Evolutionary conservation across 164 flowering plant genomes (phyloP), one percentile per base, ranked within the genome.

Genomic region (Dillenia suffruticosa): DNA sequence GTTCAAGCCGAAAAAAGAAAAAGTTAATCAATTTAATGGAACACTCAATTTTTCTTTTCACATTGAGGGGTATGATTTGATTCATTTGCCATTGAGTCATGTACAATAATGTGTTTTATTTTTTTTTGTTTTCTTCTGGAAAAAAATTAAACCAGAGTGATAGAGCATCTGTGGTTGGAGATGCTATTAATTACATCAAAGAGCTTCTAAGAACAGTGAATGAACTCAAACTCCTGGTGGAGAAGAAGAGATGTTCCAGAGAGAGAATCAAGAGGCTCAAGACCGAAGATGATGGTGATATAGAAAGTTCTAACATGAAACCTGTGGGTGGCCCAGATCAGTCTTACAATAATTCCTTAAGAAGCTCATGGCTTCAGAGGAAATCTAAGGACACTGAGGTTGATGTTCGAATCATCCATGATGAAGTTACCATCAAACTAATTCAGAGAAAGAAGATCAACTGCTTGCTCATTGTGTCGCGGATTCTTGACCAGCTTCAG

Each of bases 341-440:
- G 50, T 73, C 80, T 50, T 80, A 64, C 71, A 82, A 75, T 68
- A 80, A 79, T 2, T 72, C 85, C 1, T 32, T 84, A n/a, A 79
- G 97, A 59, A 85, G 87, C 75, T 88, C 97, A 10, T 89, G 97
- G 97, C 84, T 89, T 9, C 90, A 85, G 70, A 88, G 96, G 68
- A 91, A 85, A 51, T 86, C 97, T 54, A 91, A 92, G 69, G 89
- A 86, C 51, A 83, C 96, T 0, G 93, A 86, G 65, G 94, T 94
- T 9, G 99, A 91, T 77, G 96, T 94, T 1, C 80, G 97, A 0
- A 88, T 94, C 62, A 72, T 91, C 11, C 93, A 94, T 26, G 90
- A 94, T 65, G 99, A 94, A 62, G 96, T 89, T 0, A 91, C 88
- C n/a, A 84, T 94, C 49, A 94, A 94, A 68, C 85, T 95, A 44